Base-by-base conservation (phyloP, 2,329 filamentous ascomycete species). In the Ascochyta fabae region DNA sequence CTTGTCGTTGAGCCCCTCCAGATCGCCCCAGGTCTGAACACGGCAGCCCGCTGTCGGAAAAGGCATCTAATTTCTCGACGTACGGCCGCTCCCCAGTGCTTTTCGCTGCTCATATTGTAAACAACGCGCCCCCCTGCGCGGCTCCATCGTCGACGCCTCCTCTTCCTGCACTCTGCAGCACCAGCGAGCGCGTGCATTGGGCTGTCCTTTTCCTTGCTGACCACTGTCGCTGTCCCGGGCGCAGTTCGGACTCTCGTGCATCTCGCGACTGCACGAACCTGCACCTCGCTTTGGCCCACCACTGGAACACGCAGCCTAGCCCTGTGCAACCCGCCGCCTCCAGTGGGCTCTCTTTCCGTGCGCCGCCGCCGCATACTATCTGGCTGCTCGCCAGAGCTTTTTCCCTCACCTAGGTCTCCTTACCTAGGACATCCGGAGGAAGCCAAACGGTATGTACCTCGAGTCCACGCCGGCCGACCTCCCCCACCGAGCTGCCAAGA, bases 291-390 rank as follows among this genome's bases (percentile, higher is more conserved):
- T 68, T 70, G 69, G 62, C 66, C 44, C 52, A 53, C 54, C 23
- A 34, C 52, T 48, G 38, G 29, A 39, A 55, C 47, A 42, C 53
- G 49, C 51, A 59, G 47, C 54, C 47, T 58, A 44, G 54, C 48
- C 38, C 48, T 44, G 54, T 53, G 45, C 54, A 39, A 48, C 54
- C 34, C 43, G 48, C 48, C 47, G 58, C 62, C 59, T 53, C 66
- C 68, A 69, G 60, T 70, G 58, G 67, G 62, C 66, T 62, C 42
- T 55, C 56, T 48, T 58, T 69, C 58, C 69, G 68, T 71, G 59
- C 62, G 60, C 65, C 58, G 65, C 63, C 50, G 65, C 68, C 68
- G 68, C 71, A 74, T 73, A 74, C 65, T 67, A 73, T 69, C 66
- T 70, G 46, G 53, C 50, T 55, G 48, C 52, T 61, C 61, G 61